Evolutionary conservation across 2,329 filamentous ascomycete species (phyloP), one percentile per base, ranked within the genome.

Genomic region (Xylaria sp.): DNA sequence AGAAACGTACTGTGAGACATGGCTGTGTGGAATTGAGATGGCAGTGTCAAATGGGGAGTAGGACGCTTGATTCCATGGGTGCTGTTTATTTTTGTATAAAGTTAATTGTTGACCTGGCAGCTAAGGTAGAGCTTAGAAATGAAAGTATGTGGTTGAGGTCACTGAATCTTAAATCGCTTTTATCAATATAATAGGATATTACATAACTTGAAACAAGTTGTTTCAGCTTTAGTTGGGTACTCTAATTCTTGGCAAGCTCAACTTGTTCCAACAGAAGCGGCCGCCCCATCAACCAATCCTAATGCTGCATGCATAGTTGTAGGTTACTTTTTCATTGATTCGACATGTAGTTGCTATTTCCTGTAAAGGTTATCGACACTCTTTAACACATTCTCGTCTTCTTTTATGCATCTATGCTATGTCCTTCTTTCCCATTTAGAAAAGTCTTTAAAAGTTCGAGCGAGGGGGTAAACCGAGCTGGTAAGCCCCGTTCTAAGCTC

Each of bases 1-100:
- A 41, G 23, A 36, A 28, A 64, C 73, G 55, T 74, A 76, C 75
- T 89, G 72, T 86, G 84, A 64, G 85, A 83, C 85, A 86, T 85
- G 55, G 58, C 31, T 49, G 49, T 8, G 41, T 18, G 23, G 48
- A 31, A 6, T 20, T 59, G 54, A 31, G 60, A 58, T 13, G 39
- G 61, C 7, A 48, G 43, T 13, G 31, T 33, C 12, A 41, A n/a
- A 33, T 1, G 9, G 33, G 23, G 23, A 31, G 48, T 46, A 31
- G n/a, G 31, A 60, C 15, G 39, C 43, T 15, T n/a, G 2, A 33
- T 36, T 55, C 52, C 52, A 55, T 58, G 12, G 41, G 41, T 5
- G 41, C 41, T 46, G 41, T 46, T 46, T 46, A 46, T 46, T 18
- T 46, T 46, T 46, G n/a, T 46, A 43, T 43, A 33, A 9, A 33